phyloP scores from a whole-genome alignment of 208 protist genomes.

The Endotrypanum monterogeii region DNA sequence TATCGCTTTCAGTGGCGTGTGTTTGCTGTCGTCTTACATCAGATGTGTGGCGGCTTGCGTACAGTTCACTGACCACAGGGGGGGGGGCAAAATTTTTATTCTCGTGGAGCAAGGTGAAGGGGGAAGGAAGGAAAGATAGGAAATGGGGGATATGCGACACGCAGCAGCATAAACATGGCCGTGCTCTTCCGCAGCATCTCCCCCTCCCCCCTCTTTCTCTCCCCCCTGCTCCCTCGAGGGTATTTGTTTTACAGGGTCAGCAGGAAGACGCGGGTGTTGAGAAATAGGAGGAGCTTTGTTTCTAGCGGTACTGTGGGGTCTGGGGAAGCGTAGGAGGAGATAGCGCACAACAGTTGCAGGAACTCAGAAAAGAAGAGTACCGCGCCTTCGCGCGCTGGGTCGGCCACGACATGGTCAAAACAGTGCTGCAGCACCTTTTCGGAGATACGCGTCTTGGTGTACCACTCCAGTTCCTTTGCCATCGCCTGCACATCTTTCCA shows the following conservation, averaged over 20 bases:
- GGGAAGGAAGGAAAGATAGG: neutral
- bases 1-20: too few species aligned
- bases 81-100: too few species aligned
- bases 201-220: neutral
- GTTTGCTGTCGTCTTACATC: neutral
- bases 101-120: neutral
- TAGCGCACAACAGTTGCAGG: conserved; percentile 60
- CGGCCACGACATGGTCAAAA: conserved; percentile 43
- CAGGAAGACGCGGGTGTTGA: conserved; percentile 45
- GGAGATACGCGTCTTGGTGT: conserved; percentile 10
- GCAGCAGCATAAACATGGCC: neutral
- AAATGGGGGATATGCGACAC: conserved; percentile 3
- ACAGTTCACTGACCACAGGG: neutral
- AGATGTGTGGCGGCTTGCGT: neutral
- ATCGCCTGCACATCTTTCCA: conserved; percentile 40
- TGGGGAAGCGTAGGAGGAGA: conserved; percentile 44
- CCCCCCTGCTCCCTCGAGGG: too few species aligned
- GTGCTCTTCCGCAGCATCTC: neutral
- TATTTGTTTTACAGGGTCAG: conserved; percentile 2
- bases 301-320: conserved; percentile 56
- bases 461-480: conserved; percentile 61
- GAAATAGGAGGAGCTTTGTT: conserved; percentile 55
- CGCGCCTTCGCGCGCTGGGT: conserved; percentile 45
- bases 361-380: conserved; percentile 77
- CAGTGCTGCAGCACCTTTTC: conserved; percentile 35